phyloP scores from a whole-genome alignment of 2,329 filamentous ascomycete genomes.

The Penicillium sp. region DNA sequence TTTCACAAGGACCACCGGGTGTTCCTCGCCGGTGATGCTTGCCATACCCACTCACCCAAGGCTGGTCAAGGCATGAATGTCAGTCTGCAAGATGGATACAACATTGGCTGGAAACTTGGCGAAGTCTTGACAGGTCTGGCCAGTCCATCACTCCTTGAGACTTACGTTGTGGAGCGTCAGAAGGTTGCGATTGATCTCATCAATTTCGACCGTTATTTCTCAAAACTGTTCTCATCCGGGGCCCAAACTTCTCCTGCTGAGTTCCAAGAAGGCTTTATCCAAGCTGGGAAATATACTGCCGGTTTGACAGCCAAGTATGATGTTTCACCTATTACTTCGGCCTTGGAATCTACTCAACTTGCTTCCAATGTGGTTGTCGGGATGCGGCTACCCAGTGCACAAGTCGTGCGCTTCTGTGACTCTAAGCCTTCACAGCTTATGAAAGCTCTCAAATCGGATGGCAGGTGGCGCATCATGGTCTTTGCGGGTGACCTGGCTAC shows the following conservation, averaged over 20 bases:
- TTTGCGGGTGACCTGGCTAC: conserved; percentile 50
- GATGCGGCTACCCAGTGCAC: conserved; percentile 56
- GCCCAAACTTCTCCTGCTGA: conserved; percentile 47
- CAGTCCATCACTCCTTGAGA: conserved; percentile 48
- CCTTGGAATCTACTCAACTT: conserved; percentile 34
- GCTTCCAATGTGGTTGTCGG: conserved; percentile 46
- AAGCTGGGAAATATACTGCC: conserved; percentile 61
- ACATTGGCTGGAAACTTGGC: conserved; percentile 63
- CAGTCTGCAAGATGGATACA: conserved; percentile 61
- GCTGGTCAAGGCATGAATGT: conserved; percentile 64
- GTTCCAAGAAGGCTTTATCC: conserved; percentile 60
- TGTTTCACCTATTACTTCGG: conserved; percentile 50
- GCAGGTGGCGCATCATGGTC: conserved; percentile 54
- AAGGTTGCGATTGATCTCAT: conserved; percentile 60
- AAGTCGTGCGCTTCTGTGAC: conserved; percentile 63
- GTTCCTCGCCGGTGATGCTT: conserved; percentile 72
- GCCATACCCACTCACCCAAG: conserved; percentile 70
- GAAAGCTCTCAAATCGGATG: conserved; percentile 54
- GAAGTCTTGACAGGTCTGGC: conserved; percentile 51
- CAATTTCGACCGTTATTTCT: conserved; percentile 60
- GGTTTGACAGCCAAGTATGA: conserved; percentile 61
- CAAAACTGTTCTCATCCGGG: conserved; percentile 55
- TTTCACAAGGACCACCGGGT: conserved; percentile 67
- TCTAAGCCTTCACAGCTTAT: conserved; percentile 58
- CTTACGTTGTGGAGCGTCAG: conserved; percentile 57